Evolutionary conservation across 2,329 filamentous ascomycete species (phyloP).

Genomic region (Harringtonia aguacate): DNA sequence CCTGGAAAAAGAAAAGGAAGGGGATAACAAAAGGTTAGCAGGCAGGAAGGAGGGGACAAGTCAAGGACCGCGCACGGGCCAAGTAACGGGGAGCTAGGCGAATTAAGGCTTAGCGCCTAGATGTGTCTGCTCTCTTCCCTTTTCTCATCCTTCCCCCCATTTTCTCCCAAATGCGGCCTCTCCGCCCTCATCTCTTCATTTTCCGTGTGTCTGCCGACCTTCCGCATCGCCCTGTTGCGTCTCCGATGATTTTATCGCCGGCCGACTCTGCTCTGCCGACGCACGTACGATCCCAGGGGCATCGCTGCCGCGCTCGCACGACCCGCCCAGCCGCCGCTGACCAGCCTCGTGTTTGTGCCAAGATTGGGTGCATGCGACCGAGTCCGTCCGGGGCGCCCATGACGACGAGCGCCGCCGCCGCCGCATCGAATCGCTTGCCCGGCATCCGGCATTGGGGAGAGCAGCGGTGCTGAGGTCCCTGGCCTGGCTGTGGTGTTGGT

Average conservation of each 20-base stretch:
- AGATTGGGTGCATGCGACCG: neutral
- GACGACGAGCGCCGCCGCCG: neutral
- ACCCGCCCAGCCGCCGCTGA: neutral
- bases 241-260: neutral
- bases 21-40: constrained; percentile 1
- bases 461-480: neutral
- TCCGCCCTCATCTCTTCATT: constrained; percentile 1
- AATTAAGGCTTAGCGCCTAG: constrained; percentile 7
- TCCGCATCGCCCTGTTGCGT: neutral
- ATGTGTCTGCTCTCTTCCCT: constrained; percentile 6
- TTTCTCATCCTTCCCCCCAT: constrained; percentile 9
- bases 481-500: neutral
- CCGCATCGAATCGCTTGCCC: neutral
- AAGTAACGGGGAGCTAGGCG: constrained; percentile 9
- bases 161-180: constrained; percentile 8
- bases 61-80: constrained; percentile 10
- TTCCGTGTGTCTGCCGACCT: neutral
- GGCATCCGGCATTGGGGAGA: neutral
- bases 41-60: constrained; percentile 6
- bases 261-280: neutral
- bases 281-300: no score
- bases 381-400: neutral
- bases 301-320: no score
- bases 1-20: constrained; percentile 1
- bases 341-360: no score